phyloP scores from a whole-genome alignment of 768 basidiomycete species.

The Hypsizygus marmoreus region DNA sequence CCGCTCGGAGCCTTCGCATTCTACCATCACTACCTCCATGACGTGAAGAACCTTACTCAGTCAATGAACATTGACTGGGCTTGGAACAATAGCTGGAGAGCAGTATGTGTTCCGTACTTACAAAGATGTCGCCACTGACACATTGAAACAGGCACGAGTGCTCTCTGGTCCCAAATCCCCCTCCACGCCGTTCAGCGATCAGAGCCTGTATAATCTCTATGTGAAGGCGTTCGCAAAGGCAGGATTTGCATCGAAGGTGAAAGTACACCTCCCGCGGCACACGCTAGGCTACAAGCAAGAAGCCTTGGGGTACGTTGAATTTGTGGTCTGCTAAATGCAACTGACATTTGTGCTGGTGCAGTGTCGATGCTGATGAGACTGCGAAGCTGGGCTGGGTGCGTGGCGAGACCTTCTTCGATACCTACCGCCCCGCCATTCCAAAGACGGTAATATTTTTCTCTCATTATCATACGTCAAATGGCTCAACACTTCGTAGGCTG shows the following conservation, averaged over 20 bases:
- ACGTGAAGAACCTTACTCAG: conserved; percentile 17
- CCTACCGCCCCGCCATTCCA: conserved; percentile 24
- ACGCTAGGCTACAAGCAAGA: conserved; percentile 27
- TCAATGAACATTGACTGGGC: conserved; percentile 25
- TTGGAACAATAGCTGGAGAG: conserved; percentile 27
- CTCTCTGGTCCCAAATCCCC: conserved; percentile 20
- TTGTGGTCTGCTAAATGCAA: too few species aligned
- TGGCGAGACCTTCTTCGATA: conserved; percentile 21
- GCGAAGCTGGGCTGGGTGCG: conserved; percentile 25
- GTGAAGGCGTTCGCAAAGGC: conserved; percentile 18
- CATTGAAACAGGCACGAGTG: conserved; percentile 15
- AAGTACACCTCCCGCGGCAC: conserved; percentile 26
- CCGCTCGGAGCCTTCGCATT: conserved; percentile 29
- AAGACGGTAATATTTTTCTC: conserved; percentile 18
- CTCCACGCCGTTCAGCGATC: conserved; percentile 20
- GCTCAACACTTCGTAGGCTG: too few species aligned
- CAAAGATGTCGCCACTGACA: background rate
- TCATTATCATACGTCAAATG: too few species aligned
- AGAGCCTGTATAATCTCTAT: conserved; percentile 25
- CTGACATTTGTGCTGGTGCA: conserved; percentile 7
- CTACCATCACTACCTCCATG: conserved; percentile 28
- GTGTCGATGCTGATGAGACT: conserved; percentile 22
- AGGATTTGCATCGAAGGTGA: conserved; percentile 18
- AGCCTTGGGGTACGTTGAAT: conserved; percentile 27
- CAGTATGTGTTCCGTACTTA: conserved; percentile 15